phyloP scores from a whole-genome alignment of 352 stramenopile species.

The Phytophthora litchii region DNA sequence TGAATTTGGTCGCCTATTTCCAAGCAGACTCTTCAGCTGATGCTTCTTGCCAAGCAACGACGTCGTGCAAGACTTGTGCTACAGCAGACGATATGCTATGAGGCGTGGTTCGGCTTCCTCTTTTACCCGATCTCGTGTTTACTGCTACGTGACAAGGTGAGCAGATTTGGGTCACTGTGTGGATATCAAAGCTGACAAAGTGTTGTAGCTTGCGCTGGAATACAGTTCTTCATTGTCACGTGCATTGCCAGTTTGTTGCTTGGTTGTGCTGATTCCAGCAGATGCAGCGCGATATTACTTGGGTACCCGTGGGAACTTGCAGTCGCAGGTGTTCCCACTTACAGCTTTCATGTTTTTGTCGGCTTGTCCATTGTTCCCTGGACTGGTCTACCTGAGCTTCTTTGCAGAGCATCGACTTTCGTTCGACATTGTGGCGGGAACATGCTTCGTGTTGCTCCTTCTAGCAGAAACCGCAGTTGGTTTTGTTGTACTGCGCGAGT shows the following conservation, averaged over 20 bases:
- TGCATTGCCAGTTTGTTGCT: constrained; percentile 46
- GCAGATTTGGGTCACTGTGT: constrained; percentile 2
- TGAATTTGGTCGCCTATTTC: constrained; percentile 16
- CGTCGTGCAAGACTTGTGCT: constrained; percentile 51
- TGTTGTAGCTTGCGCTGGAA: constrained; percentile 14
- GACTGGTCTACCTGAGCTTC: constrained; percentile 59
- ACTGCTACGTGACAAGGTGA: constrained; percentile 68
- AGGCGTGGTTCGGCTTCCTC: constrained; percentile 56
- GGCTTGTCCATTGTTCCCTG: constrained; percentile 59
- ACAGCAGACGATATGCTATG: constrained; percentile 65
- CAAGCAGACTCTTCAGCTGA: constrained; percentile 30
- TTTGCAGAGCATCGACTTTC: constrained; percentile 53
- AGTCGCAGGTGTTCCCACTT: constrained; percentile 64
- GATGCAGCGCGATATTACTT: constrained; percentile 65
- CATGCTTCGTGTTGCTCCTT: constrained; percentile 44
- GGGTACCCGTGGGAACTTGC: constrained; percentile 61
- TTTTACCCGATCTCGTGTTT: constrained; percentile 70
- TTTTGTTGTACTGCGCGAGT: constrained; percentile 49
- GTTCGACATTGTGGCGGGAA: constrained; percentile 55
- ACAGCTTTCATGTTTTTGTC: constrained; percentile 75
- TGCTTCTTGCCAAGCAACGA: constrained; percentile 44
- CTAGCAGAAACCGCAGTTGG: constrained; percentile 43
- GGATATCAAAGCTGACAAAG: constrained; percentile 4
- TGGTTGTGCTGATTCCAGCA: constrained; percentile 49
- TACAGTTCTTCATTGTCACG: constrained; percentile 54